Base-by-base conservation (phyloP, 768 basidiomycete species). In the Leucogyrophana mollusca region DNA sequence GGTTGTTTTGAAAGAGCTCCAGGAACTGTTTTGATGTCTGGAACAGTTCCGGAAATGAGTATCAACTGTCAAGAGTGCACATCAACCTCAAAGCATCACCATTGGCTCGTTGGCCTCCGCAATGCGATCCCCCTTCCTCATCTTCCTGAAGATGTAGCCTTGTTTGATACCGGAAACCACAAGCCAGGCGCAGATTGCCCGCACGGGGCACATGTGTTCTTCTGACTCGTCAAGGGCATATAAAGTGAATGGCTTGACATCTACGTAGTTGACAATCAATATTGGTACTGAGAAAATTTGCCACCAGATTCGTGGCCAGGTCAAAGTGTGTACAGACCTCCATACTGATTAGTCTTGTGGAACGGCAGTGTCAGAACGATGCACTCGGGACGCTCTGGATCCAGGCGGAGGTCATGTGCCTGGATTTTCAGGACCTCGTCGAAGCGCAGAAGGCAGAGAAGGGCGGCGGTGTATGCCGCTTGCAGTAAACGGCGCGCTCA, bases 21-120 rank as follows among this genome's bases (percentile, higher is more conserved):
- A 76, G 59, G 39, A 73, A 70, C 23, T 61, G 53, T 33, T 71
- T 67, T 0, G 67, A 55, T 2, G 61, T 64, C 70, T 73, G 45
- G n/a, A 2, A 2, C 27, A 32, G 27, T 13, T 5, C 8, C 6
- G 22, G n/a, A 24, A 25, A 2, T 13, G 20, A 40, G 3, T 4
- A 2, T 7, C 20, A 39, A 39, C 37, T 39, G 37, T 21, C 24
- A 45, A 22, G 34, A 21, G 21, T 18, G 25, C 34, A 20, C n/a
- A n/a, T n/a, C n/a, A n/a, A n/a, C n/a, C n/a, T n/a, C n/a, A n/a
- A n/a, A n/a, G n/a, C 51, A 50, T 10, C 49, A 67, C 66, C 55
- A 69, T 60, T 1, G 61, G 52, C 4, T 21, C 35, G 34, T 52
- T 55, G 11, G 42, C 46, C 9, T 56, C 43, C 13, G 49, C 53